Evolutionary conservation across 2,329 filamentous ascomycete species (phyloP).

Genomic region (Zarea fungicola): DNA sequence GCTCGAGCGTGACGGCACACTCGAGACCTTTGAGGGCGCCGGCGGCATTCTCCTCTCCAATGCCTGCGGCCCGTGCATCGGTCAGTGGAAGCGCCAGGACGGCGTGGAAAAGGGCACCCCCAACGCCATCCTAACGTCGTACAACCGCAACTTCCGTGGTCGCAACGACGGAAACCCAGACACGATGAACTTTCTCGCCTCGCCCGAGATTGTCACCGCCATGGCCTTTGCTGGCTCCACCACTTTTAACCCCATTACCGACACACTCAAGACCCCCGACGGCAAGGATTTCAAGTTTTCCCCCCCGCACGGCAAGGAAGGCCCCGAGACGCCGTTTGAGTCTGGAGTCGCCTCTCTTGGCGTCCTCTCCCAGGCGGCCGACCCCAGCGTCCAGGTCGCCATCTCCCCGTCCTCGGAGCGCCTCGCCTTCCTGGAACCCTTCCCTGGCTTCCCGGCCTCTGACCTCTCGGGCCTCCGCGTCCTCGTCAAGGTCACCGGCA

Average conservation of each 20-base stretch:
- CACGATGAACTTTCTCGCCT: slow-evolving; percentile 98
- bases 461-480: slow-evolving; percentile 78
- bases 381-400: slow-evolving; percentile 64
- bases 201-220: slow-evolving; percentile 92
- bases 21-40: slow-evolving; percentile 78
- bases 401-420: slow-evolving; percentile 86
- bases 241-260: slow-evolving; percentile 93
- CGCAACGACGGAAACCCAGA: slow-evolving; percentile 94
- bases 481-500: slow-evolving; percentile 92
- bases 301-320: slow-evolving; percentile 66
- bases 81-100: slow-evolving; percentile 92
- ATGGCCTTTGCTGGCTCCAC: slow-evolving; percentile 90
- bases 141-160: slow-evolving; percentile 97
- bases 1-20: slow-evolving; percentile 79
- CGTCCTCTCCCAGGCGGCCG: slow-evolving; percentile 66
- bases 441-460: slow-evolving; percentile 69
- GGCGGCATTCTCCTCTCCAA: slow-evolving; percentile 90
- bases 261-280: slow-evolving; percentile 72
- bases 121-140: slow-evolving; percentile 94
- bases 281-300: slow-evolving; percentile 82
- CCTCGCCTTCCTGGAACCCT: slow-evolving; percentile 86
- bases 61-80: slow-evolving; percentile 89
- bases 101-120: slow-evolving; percentile 75
- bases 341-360: slow-evolving; percentile 69
- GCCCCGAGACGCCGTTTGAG: slow-evolving; percentile 63